Evolutionary conservation across 176 grass and related monocot genomes (phyloP), one percentile per base, ranked within the genome.

Genomic region (Eragrostis nindensis): DNA sequence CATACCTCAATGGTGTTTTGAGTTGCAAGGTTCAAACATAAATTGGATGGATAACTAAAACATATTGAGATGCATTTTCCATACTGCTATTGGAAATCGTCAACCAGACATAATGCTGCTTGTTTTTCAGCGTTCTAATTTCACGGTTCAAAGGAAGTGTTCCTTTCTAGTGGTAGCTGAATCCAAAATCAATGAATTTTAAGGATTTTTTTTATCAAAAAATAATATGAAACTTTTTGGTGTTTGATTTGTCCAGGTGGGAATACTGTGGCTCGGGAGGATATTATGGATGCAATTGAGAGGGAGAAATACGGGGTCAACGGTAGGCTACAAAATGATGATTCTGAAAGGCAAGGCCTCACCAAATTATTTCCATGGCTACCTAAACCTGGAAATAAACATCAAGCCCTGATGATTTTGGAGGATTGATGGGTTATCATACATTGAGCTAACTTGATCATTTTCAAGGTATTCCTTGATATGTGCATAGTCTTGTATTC

Each of bases 271-370:
- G 85, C 75, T 63, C 81, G 92, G n/a, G 96, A 95, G 70, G 96
- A 95, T 83, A 82, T 98, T 74, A 93, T 95, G 90, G 90, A 95
- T 75, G 90, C 96, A 64, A 87, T 98, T n/a, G 96, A 95, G 81
- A 92, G 96, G 87, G 96, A 94, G 73, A 98, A 91, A 84, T 98
- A 86, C 12, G 92, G 92, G 18, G 86, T 98, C 86, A 93, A 84
- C 38, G 90, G 87, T 67, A 93, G 77, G 52, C 90, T 89, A 84
- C 71, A 69, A 48, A 71, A 45, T 82, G 60, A 59, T 67, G 70
- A 56, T 86, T 70, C 69, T 69, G 85, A 68, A 90, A 90, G 80
- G 16, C 81, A 92, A 75, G 78, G 89, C 57, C 87, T 97, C 73
- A 91, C 65, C 14, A 95, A 91, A 73, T 71, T 99, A 70, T 95